Evolutionary conservation across 306 rosid genomes (phyloP).

Genomic region (Inga oerstediana): DNA sequence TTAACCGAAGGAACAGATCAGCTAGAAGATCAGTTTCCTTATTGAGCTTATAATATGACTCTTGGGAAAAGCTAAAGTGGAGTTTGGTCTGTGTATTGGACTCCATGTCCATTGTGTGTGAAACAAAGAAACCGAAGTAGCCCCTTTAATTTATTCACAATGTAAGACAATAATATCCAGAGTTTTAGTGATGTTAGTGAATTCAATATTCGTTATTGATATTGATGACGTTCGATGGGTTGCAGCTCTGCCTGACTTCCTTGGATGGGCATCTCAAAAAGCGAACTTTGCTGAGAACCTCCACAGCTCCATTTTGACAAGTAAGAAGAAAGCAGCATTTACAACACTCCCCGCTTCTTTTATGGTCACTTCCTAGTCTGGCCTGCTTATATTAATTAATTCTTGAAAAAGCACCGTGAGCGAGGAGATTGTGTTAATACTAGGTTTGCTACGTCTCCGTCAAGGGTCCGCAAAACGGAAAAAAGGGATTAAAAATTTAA

Average conservation of each 20-base stretch:
- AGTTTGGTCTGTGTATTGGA: not conserved
- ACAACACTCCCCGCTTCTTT: no score
- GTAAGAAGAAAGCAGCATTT: not conserved
- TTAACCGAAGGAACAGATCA: not conserved
- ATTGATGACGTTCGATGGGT: not conserved
- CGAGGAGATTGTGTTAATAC: not conserved
- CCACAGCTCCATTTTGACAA: constrained; percentile 30
- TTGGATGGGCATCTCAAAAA: not conserved
- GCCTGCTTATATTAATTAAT: not conserved
- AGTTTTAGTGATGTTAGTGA: not conserved
- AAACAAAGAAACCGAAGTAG: not conserved
- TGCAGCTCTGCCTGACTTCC: not conserved
- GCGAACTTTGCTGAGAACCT: constrained; percentile 30
- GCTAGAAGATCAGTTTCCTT: no score
- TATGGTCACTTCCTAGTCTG: not conserved
- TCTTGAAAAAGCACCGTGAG: not conserved
- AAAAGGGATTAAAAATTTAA: no score
- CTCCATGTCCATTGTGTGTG: not conserved
- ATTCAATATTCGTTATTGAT: not conserved
- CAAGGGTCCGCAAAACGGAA: not conserved
- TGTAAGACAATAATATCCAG: not conserved
- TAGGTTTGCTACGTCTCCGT: not conserved
- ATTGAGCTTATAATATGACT: not conserved
- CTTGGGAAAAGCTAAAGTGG: not conserved
- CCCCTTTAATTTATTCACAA: not conserved